A percentile compares a stretch with the other conserved stretches of the same genome.
Evolutionary conservation across 2,329 filamentous ascomycete species (phyloP).

Genomic region (Diaporthe sp.): DNA sequence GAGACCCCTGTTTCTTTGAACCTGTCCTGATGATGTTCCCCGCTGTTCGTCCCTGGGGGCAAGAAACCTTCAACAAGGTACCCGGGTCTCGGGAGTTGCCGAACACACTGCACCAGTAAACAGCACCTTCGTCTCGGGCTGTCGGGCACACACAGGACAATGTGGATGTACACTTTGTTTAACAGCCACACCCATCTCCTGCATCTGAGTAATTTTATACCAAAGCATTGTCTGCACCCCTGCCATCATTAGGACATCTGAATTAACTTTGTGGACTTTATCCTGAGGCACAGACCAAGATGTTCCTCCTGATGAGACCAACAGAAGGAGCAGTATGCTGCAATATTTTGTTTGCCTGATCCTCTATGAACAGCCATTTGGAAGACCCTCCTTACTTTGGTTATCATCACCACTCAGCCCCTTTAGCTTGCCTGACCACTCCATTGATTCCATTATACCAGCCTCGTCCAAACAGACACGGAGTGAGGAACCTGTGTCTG

Average conservation of each 20-base stretch:
- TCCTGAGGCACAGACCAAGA: background rate
- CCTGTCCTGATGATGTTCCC: constrained; percentile 22
- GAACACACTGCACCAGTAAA: constrained; percentile 1
- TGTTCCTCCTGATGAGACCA: background rate
- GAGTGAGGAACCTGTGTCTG: background rate
- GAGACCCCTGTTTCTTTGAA: constrained; percentile 18
- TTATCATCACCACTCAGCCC: background rate
- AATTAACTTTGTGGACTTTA: background rate
- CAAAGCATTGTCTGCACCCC: background rate
- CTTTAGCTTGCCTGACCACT: background rate
- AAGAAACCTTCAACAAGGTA: background rate
- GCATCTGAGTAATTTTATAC: too few species aligned
- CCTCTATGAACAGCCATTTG: background rate
- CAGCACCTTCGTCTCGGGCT: background rate
- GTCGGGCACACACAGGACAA: background rate
- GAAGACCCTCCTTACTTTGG: background rate
- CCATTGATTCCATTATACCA: background rate
- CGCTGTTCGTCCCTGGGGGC: constrained; percentile 14
- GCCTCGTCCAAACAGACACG: background rate
- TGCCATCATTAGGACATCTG: too few species aligned
- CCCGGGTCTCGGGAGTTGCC: constrained; percentile 13
- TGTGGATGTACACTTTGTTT: background rate
- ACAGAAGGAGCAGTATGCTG: background rate
- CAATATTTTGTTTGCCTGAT: background rate
- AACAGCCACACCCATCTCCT: background rate